These are phyloP conservation scores for Leccinum truebloodii DNA, from an alignment of 768 basidiomycete species.

Conservation along the genomic window DNA sequence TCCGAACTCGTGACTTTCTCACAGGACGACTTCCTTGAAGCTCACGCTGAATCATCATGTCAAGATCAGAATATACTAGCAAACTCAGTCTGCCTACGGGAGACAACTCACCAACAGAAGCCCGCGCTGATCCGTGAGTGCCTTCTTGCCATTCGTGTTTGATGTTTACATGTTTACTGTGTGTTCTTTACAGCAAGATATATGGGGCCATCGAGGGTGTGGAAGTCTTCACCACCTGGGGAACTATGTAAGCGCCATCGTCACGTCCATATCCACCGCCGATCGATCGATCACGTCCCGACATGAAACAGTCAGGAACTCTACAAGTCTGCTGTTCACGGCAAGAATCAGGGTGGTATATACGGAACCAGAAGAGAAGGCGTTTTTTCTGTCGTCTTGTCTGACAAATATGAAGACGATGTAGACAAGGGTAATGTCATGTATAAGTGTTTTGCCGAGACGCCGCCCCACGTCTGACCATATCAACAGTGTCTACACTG, in stretches of 20 bases:
- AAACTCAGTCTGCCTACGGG: too few relatives aligned
- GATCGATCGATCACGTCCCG: neutral
- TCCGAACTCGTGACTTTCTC: neutral
- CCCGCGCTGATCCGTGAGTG: neutral
- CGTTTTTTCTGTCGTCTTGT: conserved; percentile 22
- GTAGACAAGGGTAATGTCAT: conserved; percentile 27
- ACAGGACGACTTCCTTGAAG: neutral
- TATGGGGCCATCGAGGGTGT: conserved; percentile 28
- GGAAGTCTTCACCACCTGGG: conserved; percentile 21
- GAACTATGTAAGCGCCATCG: conserved; percentile 12
- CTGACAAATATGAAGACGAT: conserved; percentile 20
- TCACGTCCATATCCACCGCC: neutral
- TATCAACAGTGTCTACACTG: conserved; percentile 28
- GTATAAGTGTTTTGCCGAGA: conserved; percentile 10
- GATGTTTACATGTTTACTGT: neutral
- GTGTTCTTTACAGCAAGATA: conserved; percentile 13
- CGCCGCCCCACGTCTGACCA: neutral
- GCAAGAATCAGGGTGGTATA: conserved; percentile 17
- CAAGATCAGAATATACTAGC: too few relatives aligned
- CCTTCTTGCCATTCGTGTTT: neutral
- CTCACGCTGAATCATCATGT: too few relatives aligned
- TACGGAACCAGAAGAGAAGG: conserved; percentile 14
- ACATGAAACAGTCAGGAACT: conserved; percentile 12
- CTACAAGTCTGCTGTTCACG: conserved; percentile 19
- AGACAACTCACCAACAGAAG: too few relatives aligned